phyloP scores from a whole-genome alignment of 805 yeast genomes.

The Pichia thaimueangensis region DNA sequence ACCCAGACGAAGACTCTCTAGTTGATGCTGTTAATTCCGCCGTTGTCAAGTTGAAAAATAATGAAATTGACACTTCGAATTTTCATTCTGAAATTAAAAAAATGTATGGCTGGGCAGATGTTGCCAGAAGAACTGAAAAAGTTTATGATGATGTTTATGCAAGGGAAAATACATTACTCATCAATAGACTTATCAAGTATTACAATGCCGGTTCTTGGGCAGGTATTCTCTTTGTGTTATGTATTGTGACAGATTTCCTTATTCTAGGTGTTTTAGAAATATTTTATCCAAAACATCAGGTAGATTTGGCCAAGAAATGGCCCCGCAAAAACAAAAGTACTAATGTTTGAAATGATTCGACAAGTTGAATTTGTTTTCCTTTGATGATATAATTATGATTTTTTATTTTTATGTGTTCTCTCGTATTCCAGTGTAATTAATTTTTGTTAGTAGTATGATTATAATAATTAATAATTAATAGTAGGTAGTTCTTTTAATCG shows the following conservation, averaged over 20 bases:
- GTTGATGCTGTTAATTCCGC: conserved; percentile 70
- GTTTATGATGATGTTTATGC: conserved; percentile 53
- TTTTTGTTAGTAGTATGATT: no score
- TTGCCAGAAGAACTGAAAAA: conserved; percentile 76
- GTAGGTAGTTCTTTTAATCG: no score
- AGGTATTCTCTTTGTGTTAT: conserved; percentile 73
- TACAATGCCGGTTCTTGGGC: conserved; percentile 78
- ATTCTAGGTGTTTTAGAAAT: conserved; percentile 58
- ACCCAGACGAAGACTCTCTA: conserved; percentile 79
- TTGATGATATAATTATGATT: no score
- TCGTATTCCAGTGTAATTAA: no score
- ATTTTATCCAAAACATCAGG: conserved; percentile 57
- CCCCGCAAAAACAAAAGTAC: conserved; percentile 32
- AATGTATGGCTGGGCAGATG: conserved; percentile 91
- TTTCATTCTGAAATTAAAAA: conserved; percentile 72
- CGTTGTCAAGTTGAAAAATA: conserved; percentile 49
- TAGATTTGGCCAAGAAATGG: conserved; percentile 82
- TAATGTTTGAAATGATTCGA: not conserved
- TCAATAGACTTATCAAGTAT: conserved; percentile 55
- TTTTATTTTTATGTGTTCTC: not conserved
- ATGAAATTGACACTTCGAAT: conserved; percentile 57
- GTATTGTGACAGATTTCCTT: conserved; percentile 75
- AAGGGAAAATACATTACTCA: conserved; percentile 32
- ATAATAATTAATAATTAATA: no score
- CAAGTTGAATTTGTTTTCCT: no score